A percentile compares a stretch with the other conserved stretches of the same genome.
Conservation (phyloP, 1,284 basidiomycete species). For the Tylopilus orsonianus region DNA sequence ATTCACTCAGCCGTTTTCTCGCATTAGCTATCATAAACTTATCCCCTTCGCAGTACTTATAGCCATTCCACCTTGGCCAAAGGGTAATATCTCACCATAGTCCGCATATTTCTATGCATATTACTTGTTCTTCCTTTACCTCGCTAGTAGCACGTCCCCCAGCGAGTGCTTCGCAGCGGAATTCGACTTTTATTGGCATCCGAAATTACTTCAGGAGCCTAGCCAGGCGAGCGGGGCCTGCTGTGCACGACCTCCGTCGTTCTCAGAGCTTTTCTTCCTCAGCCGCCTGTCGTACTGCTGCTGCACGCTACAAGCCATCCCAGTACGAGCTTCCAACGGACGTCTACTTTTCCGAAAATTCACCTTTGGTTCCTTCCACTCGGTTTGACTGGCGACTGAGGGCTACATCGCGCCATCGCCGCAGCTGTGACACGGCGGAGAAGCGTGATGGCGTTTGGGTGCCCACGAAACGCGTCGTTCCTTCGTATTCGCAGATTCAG, state of each 20-base stretch:
- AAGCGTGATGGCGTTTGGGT: conserved; percentile 9
- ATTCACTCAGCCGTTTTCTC: too few relatives aligned
- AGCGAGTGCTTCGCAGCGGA: conserved; percentile 7
- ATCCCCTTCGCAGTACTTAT: too few relatives aligned
- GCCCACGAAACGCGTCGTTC: conserved; percentile 38
- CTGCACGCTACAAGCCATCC: conserved; percentile 15
- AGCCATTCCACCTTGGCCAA: not conserved
- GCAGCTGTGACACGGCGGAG: not conserved
- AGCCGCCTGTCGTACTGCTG: not conserved
- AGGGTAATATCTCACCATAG: not conserved
- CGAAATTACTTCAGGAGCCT: conserved; percentile 30
- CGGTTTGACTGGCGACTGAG: conserved; percentile 43
- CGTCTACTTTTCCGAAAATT: conserved; percentile 32
- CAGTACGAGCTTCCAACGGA: conserved; percentile 27
- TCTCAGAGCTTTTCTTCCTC: conserved; percentile 20
- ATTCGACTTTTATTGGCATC: conserved; percentile 32
- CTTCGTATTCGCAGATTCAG: conserved; percentile 34
- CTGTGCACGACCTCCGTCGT: not conserved
- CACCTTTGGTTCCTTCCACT: conserved; percentile 27
- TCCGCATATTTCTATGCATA: conserved; percentile 15
- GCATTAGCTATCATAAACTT: too few relatives aligned
- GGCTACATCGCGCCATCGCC: conserved; percentile 32
- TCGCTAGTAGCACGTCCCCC: conserved; percentile 3
- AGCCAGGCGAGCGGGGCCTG: conserved; percentile 3
- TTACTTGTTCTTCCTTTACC: conserved; percentile 8